Percentiles rank a stretch among this genome's conserved stretches.
phyloP scores from a whole-genome alignment of 306 rosid species.

The Abrus precatorius region DNA sequence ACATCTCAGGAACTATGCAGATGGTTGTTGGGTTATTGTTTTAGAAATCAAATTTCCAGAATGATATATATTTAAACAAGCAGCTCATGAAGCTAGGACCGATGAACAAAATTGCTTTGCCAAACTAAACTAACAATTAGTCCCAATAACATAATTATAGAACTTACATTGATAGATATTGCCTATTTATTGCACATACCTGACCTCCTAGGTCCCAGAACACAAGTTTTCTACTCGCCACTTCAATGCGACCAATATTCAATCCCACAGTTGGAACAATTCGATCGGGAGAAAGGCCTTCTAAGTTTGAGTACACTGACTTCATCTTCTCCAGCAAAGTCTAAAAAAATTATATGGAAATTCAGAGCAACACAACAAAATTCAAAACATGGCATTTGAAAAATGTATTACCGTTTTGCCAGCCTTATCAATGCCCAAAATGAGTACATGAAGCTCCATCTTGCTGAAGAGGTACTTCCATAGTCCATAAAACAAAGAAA shows the following conservation, averaged over 20 bases:
- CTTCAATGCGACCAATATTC: constrained; percentile 96
- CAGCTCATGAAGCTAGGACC: constrained; percentile 18
- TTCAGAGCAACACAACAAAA: constrained; percentile 37
- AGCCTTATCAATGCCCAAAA: constrained; percentile 97
- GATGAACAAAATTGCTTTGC: constrained; percentile 11
- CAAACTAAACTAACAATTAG: constrained; percentile 31
- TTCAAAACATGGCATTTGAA: constrained; percentile 28
- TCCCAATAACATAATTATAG: constrained; percentile 23
- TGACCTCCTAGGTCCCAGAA: constrained; percentile 99
- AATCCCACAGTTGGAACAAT: constrained; percentile 99
- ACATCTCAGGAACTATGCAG: constrained; percentile 16
- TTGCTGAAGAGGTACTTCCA: constrained; percentile 91
- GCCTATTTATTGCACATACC: constrained; percentile 62
- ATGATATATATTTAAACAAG: constrained; percentile 33
- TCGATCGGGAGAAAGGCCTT: constrained; percentile 95
- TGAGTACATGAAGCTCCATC: constrained; percentile 96
- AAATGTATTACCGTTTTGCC: constrained; percentile 90
- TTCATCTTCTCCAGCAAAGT: constrained; percentile 97
- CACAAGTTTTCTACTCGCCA: constrained; percentile 79
- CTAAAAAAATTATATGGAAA: constrained; percentile 53
- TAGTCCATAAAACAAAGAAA: constrained; percentile 92
- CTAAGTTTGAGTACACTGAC: constrained; percentile 77
- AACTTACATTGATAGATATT: not conserved
- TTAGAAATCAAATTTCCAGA: constrained; percentile 37
- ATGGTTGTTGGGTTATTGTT: constrained; percentile 10